Evolutionary conservation across 2,329 filamentous ascomycete species (phyloP).

Genomic region (Colletotrichum orbiculare): DNA sequence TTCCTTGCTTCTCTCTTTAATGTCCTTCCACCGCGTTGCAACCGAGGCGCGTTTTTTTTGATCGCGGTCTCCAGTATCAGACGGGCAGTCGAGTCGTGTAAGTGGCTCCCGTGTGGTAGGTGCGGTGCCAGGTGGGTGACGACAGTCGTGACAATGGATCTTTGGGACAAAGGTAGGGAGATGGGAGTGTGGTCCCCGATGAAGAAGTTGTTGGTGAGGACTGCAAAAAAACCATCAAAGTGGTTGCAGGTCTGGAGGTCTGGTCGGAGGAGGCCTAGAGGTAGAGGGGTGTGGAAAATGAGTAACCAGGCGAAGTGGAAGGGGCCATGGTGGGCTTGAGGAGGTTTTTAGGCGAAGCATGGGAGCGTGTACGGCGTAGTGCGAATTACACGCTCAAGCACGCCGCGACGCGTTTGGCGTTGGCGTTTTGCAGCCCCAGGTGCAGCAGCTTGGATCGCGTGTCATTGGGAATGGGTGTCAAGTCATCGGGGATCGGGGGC

Average conservation of each 20-base stretch:
- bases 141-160: slow-evolving; percentile 12
- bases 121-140: neutral
- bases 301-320: no score
- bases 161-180: slow-evolving; percentile 14
- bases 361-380: no score
- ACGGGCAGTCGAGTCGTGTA: slow-evolving; percentile 21
- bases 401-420: no score
- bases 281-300: neutral
- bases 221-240: slow-evolving; percentile 27
- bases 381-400: no score
- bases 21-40: slow-evolving; percentile 28
- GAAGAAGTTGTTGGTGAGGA: slow-evolving; percentile 11
- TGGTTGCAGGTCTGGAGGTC: slow-evolving; percentile 39
- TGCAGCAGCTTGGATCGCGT: no score
- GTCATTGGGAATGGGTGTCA: no score
- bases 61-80: slow-evolving; percentile 26
- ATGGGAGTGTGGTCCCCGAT: slow-evolving; percentile 4
- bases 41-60: slow-evolving; percentile 26
- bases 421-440: no score
- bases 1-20: neutral
- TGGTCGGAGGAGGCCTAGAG: slow-evolving; percentile 40
- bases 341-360: no score
- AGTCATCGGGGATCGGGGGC: no score
- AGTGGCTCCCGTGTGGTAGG: slow-evolving; percentile 24
- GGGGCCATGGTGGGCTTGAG: no score